These are phyloP conservation scores for Quercus glauca DNA, from an alignment of 306 rosid species.

Conservation along the genomic window DNA sequence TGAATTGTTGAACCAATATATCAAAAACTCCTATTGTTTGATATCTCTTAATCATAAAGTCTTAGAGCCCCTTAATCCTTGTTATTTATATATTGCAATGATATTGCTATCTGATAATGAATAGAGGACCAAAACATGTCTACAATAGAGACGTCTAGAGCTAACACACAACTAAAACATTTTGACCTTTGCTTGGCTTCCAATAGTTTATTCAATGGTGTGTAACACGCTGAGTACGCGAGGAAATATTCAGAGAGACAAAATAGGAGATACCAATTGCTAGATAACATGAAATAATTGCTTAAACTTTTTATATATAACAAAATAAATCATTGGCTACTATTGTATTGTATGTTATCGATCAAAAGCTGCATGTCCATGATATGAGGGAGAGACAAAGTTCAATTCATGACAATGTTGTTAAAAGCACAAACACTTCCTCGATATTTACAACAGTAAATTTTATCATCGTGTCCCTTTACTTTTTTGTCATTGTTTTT, in stretches of 20 bases:
- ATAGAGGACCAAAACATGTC: background rate
- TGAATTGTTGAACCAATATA: too few relatives aligned
- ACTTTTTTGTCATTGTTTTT: too few relatives aligned
- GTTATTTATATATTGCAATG: background rate
- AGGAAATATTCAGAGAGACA: background rate
- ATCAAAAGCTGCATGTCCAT: background rate
- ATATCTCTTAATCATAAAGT: too few relatives aligned
- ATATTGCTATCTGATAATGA: background rate
- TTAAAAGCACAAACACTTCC: too few relatives aligned
- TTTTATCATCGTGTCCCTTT: too few relatives aligned
- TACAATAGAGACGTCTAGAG: background rate
- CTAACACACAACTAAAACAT: too few relatives aligned
- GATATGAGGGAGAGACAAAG: background rate
- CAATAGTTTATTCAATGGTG: background rate
- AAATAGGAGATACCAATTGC: background rate
- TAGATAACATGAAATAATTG: background rate
- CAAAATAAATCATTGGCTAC: background rate
- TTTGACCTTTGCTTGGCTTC: background rate
- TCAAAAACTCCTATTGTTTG: too few relatives aligned
- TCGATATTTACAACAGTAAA: too few relatives aligned
- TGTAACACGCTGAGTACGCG: background rate
- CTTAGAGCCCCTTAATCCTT: too few relatives aligned
- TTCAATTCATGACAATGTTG: too few relatives aligned
- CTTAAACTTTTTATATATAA: background rate
- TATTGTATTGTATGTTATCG: background rate